Percentiles rank a stretch among this genome's conserved stretches.
phyloP scores from a whole-genome alignment of 441 rosid genomes.

The Cnidoscolus chayamansa region DNA sequence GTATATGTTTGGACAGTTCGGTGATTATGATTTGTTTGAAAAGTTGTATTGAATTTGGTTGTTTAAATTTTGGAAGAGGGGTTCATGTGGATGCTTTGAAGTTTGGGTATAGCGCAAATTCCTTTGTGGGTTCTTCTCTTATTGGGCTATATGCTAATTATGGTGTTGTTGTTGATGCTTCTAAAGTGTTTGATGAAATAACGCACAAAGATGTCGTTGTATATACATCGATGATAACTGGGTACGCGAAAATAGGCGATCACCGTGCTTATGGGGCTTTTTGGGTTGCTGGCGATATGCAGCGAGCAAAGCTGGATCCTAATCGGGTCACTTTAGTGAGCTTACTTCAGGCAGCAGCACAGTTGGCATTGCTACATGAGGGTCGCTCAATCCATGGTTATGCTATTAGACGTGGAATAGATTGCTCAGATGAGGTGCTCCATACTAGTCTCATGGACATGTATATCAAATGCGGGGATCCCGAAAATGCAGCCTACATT shows the following conservation, averaged over 20 bases:
- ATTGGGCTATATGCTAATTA: conserved; percentile 16
- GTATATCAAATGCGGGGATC: conserved; percentile 29
- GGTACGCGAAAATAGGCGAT: conserved; percentile 16
- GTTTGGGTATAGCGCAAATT: conserved; percentile 23
- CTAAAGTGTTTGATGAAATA: conserved; percentile 34
- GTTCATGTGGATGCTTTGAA: conserved; percentile 32
- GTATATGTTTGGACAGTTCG: conserved; percentile 13
- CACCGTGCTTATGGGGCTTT: conserved; percentile 24
- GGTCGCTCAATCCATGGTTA: conserved; percentile 30
- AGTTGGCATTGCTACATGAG: conserved; percentile 17
- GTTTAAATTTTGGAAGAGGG: conserved; percentile 25
- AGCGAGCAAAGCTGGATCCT: conserved; percentile 22
- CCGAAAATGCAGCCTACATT: conserved; percentile 18
- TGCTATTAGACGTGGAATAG: conserved; percentile 31
- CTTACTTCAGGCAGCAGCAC: conserved; percentile 29
- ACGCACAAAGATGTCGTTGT: conserved; percentile 26
- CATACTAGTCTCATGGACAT: conserved; percentile 31
- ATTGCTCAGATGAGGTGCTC: conserved; percentile 32
- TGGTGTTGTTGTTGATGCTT: conserved; percentile 28
- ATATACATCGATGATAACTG: conserved; percentile 22
- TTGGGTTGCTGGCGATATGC: conserved; percentile 22
- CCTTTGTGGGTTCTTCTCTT: conserved; percentile 32
- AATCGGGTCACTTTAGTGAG: conserved; percentile 36
- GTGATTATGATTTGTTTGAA: conserved; percentile 25
- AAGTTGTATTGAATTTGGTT: conserved; percentile 23